These are phyloP conservation scores for Hymenoscyphus fructigenus DNA, from an alignment of 2,329 filamentous ascomycete species.

Conservation along the genomic window DNA sequence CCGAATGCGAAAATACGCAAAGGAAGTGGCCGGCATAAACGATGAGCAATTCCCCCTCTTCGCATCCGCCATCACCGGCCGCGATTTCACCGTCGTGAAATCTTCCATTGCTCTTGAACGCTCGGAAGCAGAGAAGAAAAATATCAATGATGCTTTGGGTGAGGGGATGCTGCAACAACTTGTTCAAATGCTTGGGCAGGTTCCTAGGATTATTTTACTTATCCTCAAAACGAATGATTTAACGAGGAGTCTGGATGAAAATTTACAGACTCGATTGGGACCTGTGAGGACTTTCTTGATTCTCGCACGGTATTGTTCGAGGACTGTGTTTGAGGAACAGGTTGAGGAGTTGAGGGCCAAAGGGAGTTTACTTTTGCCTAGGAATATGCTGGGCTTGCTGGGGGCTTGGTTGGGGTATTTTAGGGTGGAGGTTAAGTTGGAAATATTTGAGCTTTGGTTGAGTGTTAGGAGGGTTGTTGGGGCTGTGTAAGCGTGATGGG, in stretches of 20 bases:
- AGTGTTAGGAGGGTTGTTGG: conserved; percentile 50
- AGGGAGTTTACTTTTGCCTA: conserved; percentile 59
- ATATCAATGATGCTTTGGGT: conserved; percentile 79
- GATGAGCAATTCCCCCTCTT: conserved; percentile 94
- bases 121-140: conserved; percentile 75
- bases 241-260: conserved; percentile 90
- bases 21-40: conserved; percentile 83
- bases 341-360: conserved; percentile 54
- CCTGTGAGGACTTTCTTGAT: conserved; percentile 67
- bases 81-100: conserved; percentile 78
- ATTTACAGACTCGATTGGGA: conserved; percentile 70
- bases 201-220: conserved; percentile 87
- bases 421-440: conserved; percentile 62
- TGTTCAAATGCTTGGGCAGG: conserved; percentile 81
- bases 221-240: conserved; percentile 98
- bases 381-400: conserved; percentile 54
- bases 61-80: conserved; percentile 90
- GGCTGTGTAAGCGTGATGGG: conserved; percentile 3
- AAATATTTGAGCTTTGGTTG: conserved; percentile 63
- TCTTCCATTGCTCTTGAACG: conserved; percentile 55
- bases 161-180: conserved; percentile 87
- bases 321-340: conserved; percentile 64
- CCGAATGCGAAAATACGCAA: conserved; percentile 83
- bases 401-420: conserved; percentile 58
- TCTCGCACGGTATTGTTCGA: conserved; percentile 65